Percentiles rank a stretch among this genome's conserved stretches.
Evolutionary conservation across 176 grass and related monocot genomes (phyloP).

Genomic region (Oryza meyeriana): DNA sequence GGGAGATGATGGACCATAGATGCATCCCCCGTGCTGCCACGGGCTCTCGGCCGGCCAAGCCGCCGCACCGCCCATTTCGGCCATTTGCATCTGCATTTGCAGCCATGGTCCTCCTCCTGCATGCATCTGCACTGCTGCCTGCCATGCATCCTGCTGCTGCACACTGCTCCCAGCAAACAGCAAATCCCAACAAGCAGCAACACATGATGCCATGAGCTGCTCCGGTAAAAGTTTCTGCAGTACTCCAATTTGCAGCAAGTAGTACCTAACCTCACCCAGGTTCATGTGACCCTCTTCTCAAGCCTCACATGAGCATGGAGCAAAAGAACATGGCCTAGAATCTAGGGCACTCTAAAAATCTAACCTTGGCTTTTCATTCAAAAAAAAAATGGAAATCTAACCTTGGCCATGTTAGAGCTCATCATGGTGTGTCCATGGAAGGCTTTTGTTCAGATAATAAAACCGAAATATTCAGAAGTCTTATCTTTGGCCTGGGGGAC

Average conservation of each 20-base stretch:
- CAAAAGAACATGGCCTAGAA: constrained; percentile 37
- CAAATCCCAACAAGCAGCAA: background rate
- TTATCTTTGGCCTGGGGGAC: constrained; percentile 25
- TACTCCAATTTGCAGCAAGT: background rate
- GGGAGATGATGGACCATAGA: background rate
- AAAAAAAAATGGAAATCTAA: background rate
- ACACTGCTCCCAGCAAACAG: background rate
- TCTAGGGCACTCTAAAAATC: background rate
- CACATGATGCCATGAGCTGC: constrained; percentile 3
- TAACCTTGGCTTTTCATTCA: background rate
- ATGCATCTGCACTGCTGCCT: background rate
- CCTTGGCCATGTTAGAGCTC: constrained; percentile 6
- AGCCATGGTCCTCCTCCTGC: background rate
- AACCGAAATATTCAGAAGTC: background rate
- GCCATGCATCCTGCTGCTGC: background rate
- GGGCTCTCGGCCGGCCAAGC: background rate
- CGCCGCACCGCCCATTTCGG: constrained; percentile 21
- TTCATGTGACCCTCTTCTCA: constrained; percentile 23
- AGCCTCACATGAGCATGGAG: constrained; percentile 40
- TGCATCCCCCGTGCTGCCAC: background rate
- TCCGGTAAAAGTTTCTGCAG: background rate
- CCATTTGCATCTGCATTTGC: constrained; percentile 4
- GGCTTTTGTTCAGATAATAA: constrained; percentile 18
- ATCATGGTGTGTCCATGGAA: background rate
- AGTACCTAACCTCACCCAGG: background rate